phyloP scores from a whole-genome alignment of 129 eudicot genomes.

The Mikania micrantha region DNA sequence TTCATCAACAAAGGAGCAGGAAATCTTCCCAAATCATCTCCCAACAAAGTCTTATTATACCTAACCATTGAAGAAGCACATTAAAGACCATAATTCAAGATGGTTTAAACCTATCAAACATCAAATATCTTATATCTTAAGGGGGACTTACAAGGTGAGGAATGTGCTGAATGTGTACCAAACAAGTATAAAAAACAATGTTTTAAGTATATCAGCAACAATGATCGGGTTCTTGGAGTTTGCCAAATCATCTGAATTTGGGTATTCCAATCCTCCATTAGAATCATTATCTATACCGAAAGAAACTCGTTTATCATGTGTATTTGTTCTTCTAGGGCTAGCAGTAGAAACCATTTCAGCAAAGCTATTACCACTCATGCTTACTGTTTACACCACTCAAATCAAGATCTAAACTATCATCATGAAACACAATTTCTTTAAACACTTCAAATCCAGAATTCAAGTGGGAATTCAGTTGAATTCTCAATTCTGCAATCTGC shows the following conservation, averaged over 20 bases:
- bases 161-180: conserved; percentile 92
- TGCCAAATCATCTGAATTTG: conserved; percentile 4
- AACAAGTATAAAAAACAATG: conserved; percentile 67
- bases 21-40: conserved; percentile 81
- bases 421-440: conserved; percentile 15
- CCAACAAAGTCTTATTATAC: conserved; percentile 79
- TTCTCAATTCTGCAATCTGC: not conserved
- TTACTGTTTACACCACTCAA: conserved; percentile 15
- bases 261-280: conserved; percentile 11
- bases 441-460: conserved; percentile 32
- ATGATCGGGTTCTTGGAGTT: conserved; percentile 32
- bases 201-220: conserved; percentile 68
- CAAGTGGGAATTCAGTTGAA: conserved; percentile 2
- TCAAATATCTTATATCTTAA: not conserved
- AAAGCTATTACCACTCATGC: conserved; percentile 36
- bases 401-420: conserved; percentile 14
- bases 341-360: conserved; percentile 24
- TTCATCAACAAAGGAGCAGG: conserved; percentile 98
- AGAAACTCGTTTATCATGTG: conserved; percentile 34
- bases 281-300: conserved; percentile 49
- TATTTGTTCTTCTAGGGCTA: conserved; percentile 28
- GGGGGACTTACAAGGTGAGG: conserved; percentile 72
- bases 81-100: not conserved
- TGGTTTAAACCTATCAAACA: not conserved
- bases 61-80: conserved; percentile 27